Percentiles rank a stretch among this genome's conserved stretches.
These are phyloP conservation scores for Sphaerulina musiva DNA, from an alignment of 2,329 filamentous ascomycete genomes.

Conservation along the genomic window DNA sequence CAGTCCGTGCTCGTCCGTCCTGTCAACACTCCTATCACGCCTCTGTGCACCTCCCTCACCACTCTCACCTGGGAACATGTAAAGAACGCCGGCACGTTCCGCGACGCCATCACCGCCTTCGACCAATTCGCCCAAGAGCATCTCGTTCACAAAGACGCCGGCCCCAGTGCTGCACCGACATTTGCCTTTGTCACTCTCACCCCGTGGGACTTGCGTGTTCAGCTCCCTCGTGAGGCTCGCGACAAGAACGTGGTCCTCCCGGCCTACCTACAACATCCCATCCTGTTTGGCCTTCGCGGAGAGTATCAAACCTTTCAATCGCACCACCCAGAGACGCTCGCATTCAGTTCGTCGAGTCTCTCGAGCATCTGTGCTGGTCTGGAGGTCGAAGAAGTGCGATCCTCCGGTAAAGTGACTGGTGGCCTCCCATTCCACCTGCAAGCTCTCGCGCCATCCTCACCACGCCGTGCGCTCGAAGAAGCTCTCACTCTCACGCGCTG, in stretches of 20 bases:
- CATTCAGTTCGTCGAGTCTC: constrained; percentile 90
- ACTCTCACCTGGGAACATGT: constrained; percentile 99
- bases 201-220: constrained; percentile 95
- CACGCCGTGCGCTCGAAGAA: constrained; percentile 94
- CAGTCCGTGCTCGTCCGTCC: constrained; percentile 97
- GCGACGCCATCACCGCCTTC: constrained; percentile 92
- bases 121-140: constrained; percentile 90
- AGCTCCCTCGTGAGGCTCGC: constrained; percentile 92
- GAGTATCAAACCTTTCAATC: constrained; percentile 99
- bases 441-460: constrained; percentile 88
- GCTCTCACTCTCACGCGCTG: constrained; percentile 90
- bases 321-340: constrained; percentile 93
- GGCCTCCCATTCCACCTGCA: constrained; percentile 97
- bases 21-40: constrained; percentile 96
- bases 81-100: constrained; percentile 91
- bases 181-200: constrained; percentile 98
- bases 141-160: constrained; percentile 75
- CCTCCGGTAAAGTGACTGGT: constrained; percentile 96
- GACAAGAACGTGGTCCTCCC: constrained; percentile 97
- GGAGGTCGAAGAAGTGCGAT: constrained; percentile 95
- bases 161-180: constrained; percentile 45
- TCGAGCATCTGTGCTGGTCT: constrained; percentile 97
- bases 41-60: constrained; percentile 94
- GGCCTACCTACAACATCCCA: constrained; percentile 93
- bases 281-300: constrained; percentile 91